Base-by-base conservation (phyloP, 768 basidiomycete species). In the Russula griseocarnosa region DNA sequence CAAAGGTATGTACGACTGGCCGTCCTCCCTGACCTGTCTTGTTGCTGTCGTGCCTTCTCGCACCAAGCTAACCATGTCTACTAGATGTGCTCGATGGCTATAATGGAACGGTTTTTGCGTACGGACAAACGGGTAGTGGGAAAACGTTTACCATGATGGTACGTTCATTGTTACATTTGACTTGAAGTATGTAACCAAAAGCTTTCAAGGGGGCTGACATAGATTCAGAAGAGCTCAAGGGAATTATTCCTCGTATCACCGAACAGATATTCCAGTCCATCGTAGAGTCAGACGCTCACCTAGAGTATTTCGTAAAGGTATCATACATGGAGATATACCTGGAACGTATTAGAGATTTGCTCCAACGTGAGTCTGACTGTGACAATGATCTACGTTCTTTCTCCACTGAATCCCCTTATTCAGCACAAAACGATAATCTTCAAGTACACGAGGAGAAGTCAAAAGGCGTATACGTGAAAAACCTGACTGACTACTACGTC, bases 271-370 rank as follows among this genome's bases (percentile, higher is more conserved):
- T 99, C 76, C 91, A 94, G 67, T 94, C 94, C 55, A 99, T 99
- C 73, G 88, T 97, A 62, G 87, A 94, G 71, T 96, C 94, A 60
- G 96, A 98, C 69, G 83, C 91, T 40, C 92, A 93, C 74, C 79
- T 99, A 62, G 97, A 99, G 76, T 99, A 99, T 75, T 86, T 98
- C 68, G 97, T 99, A 74, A 99, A 99, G 78, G 97, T 98, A 57
- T 97, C 94, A 40, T 99, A 98, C 76, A 98, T 99, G 96, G 97
- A 99, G 78, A 98, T 99, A 64, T 99, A 99, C 76, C 82, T 98
- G 65, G 97, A 99, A 76, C 86, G 88, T 66, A 93, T 99, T 69
- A 84, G 95, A 58, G 97, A 99, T 81, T 78, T 99, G 60, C 82
- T 99, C 59, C 89, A 94, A 65, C 97, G 96, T 98, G 75, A 72